Evolutionary conservation across 2,329 filamentous ascomycete species (phyloP).

Genomic region (Pseudocercospora vitis): DNA sequence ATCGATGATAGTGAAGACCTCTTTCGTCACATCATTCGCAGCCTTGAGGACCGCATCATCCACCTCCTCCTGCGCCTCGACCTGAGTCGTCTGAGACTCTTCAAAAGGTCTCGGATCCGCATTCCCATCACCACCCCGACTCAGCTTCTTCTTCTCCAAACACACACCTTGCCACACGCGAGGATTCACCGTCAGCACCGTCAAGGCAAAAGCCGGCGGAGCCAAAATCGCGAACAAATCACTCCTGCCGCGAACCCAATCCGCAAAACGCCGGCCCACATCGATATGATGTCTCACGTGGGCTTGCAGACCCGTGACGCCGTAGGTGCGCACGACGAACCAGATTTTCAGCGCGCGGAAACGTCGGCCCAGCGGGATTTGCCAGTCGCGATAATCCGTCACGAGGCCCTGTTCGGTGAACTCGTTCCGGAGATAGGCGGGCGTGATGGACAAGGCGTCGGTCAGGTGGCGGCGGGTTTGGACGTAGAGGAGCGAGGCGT

Average conservation of each 20-base stretch:
- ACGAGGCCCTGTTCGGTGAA: conserved; percentile 80
- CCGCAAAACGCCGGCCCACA: conserved; percentile 69
- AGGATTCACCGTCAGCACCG: conserved; percentile 68
- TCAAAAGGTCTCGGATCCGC: conserved; percentile 28
- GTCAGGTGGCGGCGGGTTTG: conserved; percentile 74
- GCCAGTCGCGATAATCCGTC: conserved; percentile 96
- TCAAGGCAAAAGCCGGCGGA: conserved; percentile 73
- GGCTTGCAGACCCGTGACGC: conserved; percentile 69
- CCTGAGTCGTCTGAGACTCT: conserved; percentile 9
- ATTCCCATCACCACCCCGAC: conserved; percentile 19
- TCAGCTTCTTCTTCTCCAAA: conserved; percentile 36
- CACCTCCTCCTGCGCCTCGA: conserved; percentile 27
- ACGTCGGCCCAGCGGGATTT: conserved; percentile 84
- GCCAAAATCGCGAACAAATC: conserved; percentile 78
- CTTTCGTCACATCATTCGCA: conserved; percentile 68
- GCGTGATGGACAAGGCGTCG: conserved; percentile 73
- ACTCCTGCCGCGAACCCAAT: conserved; percentile 55
- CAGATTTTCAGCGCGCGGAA: conserved; percentile 91
- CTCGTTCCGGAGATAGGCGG: conserved; percentile 77
- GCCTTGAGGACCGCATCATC: conserved; percentile 50
- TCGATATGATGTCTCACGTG: conserved; percentile 70
- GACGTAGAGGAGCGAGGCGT: conserved; percentile 78
- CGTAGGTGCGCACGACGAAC: conserved; percentile 87
- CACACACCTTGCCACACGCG: conserved; percentile 33
- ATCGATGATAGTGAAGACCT: conserved; percentile 74